Conservation (phyloP, 2,329 filamentous ascomycete genomes). For the Curvularia verruculosa region DNA sequence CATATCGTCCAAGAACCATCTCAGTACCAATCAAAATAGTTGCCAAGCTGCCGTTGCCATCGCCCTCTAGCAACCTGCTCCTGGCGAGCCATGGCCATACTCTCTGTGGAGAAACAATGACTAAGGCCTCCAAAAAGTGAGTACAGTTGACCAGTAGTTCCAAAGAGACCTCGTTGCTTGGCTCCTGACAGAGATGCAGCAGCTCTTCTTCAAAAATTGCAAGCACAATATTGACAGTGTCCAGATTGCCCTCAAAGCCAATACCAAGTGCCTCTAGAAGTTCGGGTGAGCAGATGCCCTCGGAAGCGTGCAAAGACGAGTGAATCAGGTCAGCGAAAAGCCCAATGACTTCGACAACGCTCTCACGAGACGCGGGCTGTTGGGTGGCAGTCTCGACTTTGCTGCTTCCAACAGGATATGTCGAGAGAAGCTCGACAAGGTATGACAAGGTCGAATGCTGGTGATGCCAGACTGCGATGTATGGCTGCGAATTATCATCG, state of each 20-base stretch:
- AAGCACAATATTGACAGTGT: constrained; percentile 81
- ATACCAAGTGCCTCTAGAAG: constrained; percentile 40
- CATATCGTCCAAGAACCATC: constrained; percentile 74
- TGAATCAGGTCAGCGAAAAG: constrained; percentile 73
- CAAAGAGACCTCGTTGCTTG: constrained; percentile 67
- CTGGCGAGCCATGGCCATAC: constrained; percentile 90
- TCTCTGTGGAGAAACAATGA: constrained; percentile 75
- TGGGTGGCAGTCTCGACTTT: constrained; percentile 55
- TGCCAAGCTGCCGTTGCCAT: constrained; percentile 76
- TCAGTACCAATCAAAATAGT: constrained; percentile 84
- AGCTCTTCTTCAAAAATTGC: constrained; percentile 80
- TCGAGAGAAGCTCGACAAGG: constrained; percentile 76
- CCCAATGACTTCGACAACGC: constrained; percentile 74
- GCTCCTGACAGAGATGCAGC: constrained; percentile 55
- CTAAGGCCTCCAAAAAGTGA: constrained; percentile 76
- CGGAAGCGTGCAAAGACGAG: constrained; percentile 42
- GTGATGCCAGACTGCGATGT: constrained; percentile 75
- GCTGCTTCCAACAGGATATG: constrained; percentile 64
- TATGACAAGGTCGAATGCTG: constrained; percentile 80
- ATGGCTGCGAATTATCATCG: constrained; percentile 72
- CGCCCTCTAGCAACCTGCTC: constrained; percentile 77
- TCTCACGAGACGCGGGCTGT: constrained; percentile 61
- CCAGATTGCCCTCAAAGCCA: constrained; percentile 61
- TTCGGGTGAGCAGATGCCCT: constrained; percentile 36
- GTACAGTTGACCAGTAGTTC: constrained; percentile 76